Evolutionary conservation across 1,284 basidiomycete species (phyloP), one percentile per base, ranked within the genome.

Genomic region (Phlebopus sp.): DNA sequence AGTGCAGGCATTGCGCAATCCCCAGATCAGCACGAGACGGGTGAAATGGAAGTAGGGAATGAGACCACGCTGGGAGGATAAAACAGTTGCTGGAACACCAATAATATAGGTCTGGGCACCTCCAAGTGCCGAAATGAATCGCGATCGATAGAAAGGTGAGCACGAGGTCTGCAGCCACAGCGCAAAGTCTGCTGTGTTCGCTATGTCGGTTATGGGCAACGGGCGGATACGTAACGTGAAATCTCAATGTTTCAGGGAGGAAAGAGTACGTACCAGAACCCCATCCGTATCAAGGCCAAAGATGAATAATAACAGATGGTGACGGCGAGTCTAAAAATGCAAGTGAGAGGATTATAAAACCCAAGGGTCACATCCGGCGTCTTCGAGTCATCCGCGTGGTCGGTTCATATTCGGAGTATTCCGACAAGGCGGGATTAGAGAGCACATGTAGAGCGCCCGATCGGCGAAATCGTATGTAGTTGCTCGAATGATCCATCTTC

Each of bases 1-100:
- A 21, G 37, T 44, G n/a, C 14, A 10, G 18, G 6, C 66, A 67
- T 63, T 21, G 41, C 40, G 42, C 35, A 48, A 23, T 31, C 18
- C 5, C 8, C 17, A 21, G 6, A 17, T n/a, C 37, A 3, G n/a
- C 19, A 44, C 44, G 37, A 35, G 42, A 42, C 13, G 36, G 25
- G 9, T 13, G 19, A 23, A 13, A 44, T 21, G 25, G 17, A 47
- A 15, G 17, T 41, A 37, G 17, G 11, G 35, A 37, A 40, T 49
- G 25, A 35, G 13, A 13, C 30, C 49, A 34, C 21, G 11, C 37
- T 39, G 27, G 18, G 13, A 25, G 32, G 42, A 17, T 31, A 50
- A 37, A 43, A 30, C 38, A 19, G 18, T 23, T 27, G 21, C 31
- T 18, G 23, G 29, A 46, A 29, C 5, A 19, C 44, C 21, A 44